A percentile compares a stretch with the other conserved stretches of the same genome.
phyloP scores from a whole-genome alignment of 495 filamentous ascomycete species.

The Neurospora sublineolata region DNA sequence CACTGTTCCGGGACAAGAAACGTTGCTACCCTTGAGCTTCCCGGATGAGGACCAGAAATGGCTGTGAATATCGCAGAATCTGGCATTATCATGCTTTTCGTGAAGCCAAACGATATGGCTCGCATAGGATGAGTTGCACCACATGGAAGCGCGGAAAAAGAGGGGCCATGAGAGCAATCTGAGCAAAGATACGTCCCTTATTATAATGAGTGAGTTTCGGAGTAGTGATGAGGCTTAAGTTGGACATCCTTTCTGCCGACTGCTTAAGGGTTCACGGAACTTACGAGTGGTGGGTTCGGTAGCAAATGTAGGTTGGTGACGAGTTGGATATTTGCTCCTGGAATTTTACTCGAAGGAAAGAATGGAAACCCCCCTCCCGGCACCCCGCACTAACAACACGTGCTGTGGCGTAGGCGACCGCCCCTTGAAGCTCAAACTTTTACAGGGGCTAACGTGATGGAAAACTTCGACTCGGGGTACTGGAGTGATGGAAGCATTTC shows the following conservation, averaged over 20 bases:
- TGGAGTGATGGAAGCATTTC: background rate
- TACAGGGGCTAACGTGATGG: background rate
- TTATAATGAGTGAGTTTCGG: background rate
- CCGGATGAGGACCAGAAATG: background rate
- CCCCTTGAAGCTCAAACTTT: background rate
- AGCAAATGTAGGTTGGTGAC: background rate
- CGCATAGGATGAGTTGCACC: background rate
- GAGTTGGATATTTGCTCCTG: background rate
- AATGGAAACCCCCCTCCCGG: background rate
- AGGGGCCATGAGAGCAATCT: background rate
- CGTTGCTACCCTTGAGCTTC: background rate
- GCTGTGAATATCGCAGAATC: background rate
- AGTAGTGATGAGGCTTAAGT: background rate
- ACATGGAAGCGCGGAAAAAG: background rate
- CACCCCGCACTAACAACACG: background rate
- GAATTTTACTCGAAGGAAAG: background rate
- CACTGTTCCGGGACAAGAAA: background rate
- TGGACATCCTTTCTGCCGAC: background rate
- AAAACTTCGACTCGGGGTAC: background rate
- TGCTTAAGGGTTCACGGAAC: background rate
- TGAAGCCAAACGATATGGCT: background rate
- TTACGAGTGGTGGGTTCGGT: background rate
- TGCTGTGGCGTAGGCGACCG: background rate
- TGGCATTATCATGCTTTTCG: background rate
- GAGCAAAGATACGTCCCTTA: no score